Base-by-base conservation (phyloP, 2,329 filamentous ascomycete species). In the Fusarium pseudograminearum region DNA sequence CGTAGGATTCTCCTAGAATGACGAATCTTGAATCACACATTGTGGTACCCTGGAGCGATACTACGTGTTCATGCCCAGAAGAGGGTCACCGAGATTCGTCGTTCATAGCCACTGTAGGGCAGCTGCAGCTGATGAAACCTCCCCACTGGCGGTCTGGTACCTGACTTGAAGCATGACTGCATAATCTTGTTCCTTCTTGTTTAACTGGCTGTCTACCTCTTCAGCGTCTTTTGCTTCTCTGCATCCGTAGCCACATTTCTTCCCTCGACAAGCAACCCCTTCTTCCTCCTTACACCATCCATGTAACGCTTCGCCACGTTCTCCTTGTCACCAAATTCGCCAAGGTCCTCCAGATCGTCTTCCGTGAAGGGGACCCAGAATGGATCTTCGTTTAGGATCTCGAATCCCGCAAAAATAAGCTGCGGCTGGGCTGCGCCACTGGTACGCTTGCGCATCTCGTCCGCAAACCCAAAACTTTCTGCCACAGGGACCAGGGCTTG, bases 301-400 rank as follows among this genome's bases (percentile, higher is more conserved):
- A 99, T 94, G 83, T 98, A 98, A 77, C 92, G 84, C 87, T 97
- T 97, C 26, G 96, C 96, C 52, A 98, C 93, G 81, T 98, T 98
- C 85, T 98, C 96, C 76, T 89, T 88, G 81, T 99, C 96, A 6
- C 93, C 96, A 78, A 95, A 83, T 84, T 98, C 95, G 28, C 96
- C 96, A 65, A 99, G 82, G 83, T 99, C 96, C 84, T 99, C 96
- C 53, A 99, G 81, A 76, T 99, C 93, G 78, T 98, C 96, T 77
- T 98, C 96, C 0, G 95, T 98, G 70, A 93, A 94, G 2, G 96
- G 96, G 47, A 97, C 94, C 96, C 96, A 99, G 83, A 97, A 97
- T 0, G 96, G 96, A 83, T 99, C 96, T 81, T 98, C 91, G 78
- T 98, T 94, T 4, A 98, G 84, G 73, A 97, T 88, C 80, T 98